Evolutionary conservation across 2,329 filamentous ascomycete species (phyloP), one percentile per base, ranked within the genome.

Genomic region (Ophiobolus disseminans): DNA sequence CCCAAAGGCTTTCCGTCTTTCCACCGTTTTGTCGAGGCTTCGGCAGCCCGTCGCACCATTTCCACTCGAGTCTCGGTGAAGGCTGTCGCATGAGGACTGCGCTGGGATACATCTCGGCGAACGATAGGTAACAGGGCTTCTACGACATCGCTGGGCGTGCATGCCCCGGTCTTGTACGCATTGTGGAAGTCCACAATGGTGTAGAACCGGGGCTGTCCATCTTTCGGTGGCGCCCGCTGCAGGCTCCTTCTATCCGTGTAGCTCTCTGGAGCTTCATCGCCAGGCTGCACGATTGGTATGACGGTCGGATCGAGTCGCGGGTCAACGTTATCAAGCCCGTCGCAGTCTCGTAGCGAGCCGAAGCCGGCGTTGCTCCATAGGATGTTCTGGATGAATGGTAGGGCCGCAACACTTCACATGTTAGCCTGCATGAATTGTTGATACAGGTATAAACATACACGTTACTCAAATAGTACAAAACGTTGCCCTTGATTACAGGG

Each of bases 281-380:
- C 40, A 11, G 59, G 46, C 13, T 65, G 36, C 11, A 58, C 40
- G 30, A 78, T 53, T 5, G 80, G 80, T 25, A 81, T 78, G 32
- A 86, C 83, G 28, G 82, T 81, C 4, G 83, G 83, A 62, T 86
- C 82, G 62, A 78, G 82, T 48, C 81, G 78, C 8, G 79, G 73
- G 32, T 78, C 69, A 50, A 82, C 82, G 40, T 81, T 73, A 38
- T 83, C 75, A 22, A 90, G 74, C 16, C 78, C 70, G 19, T 76
- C 75, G 47, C 85, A 78, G 26, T 80, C 74, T 37, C 82, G 82
- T 31, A 90, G 74, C 4, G 75, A 72, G 37, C 73, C 75, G 63
- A 90, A 89, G 30, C 85, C 85, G 16, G 88, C 86, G 75, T 91
- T 90, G 39, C 74, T 76, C 86, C 87, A 95, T 53, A 92, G 79